Base-by-base conservation (phyloP, 2,329 filamentous ascomycete species). In the Pseudogymnoascus verrucosus region DNA sequence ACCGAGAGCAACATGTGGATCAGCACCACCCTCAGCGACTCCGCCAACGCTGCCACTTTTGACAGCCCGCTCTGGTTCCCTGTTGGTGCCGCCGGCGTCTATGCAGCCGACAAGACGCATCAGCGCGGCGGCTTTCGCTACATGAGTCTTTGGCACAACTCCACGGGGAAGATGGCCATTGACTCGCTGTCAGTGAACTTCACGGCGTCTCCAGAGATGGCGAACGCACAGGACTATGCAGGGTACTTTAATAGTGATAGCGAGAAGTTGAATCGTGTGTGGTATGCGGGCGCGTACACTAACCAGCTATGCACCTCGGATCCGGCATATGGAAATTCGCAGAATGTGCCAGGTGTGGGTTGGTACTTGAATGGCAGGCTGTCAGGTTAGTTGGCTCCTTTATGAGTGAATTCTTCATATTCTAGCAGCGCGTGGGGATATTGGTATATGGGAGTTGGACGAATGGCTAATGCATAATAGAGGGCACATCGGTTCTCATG, bases 51-150 rank as follows among this genome's bases (percentile, higher is more conserved):
- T 61, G 72, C 74, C 4, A 79, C 77, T 0, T 74, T 79, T 10
- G 81, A 83, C 59, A 76, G 78, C 60, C 74, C 76, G 0, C 72
- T 83, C 0, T 83, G 79, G 79, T 80, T 82, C 62, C 68, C 75
- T 1, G 73, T 75, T 4, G 72, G 4, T 11, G 16, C 26, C n/a
- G 71, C 74, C 3, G 78, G 79, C 0, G 68, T 64, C 1, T 80
- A 81, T 63, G 75, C 76, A 0, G 77, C 77, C 0, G 75, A 75
- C 0, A 69, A 71, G 39, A 70, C 77, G 31, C 75, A 80, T 63
- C 71, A 76, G 28, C 73, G 79, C 26, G 79, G 79, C 26, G 78
- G 68, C 0, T 81, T 81, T 62, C 71, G 78, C 37, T 81, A 81
- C 61, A 69, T 81, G 67, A 80, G 74, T 1, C 57, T 81, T 5